phyloP scores from a whole-genome alignment of 257 asterid genomes.

The Solanum pimpinellifolium region DNA sequence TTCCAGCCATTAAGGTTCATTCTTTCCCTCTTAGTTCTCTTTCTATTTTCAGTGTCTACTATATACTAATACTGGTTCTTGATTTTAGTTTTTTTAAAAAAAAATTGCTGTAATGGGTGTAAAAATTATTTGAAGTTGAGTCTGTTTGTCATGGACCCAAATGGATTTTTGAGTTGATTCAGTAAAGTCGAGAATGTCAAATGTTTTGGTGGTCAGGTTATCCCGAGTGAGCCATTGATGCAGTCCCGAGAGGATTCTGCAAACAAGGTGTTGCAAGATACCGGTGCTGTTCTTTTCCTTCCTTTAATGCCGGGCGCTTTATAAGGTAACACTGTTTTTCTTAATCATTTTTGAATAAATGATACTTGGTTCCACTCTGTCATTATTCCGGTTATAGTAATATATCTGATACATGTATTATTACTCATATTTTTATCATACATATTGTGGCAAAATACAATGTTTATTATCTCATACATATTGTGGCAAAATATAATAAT shows the following conservation, averaged over 20 bases:
- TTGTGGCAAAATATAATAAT: background rate
- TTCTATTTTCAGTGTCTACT: background rate
- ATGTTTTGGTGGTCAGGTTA: slow-evolving; percentile 72
- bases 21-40: background rate
- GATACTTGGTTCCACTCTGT: background rate
- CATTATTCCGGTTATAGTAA: background rate
- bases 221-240: slow-evolving; percentile 61
- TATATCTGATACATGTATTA: background rate
- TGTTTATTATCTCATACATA: background rate
- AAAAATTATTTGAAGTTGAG: background rate
- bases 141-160: background rate
- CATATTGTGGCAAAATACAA: background rate
- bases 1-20: background rate
- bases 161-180: background rate
- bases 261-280: slow-evolving; percentile 52
- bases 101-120: background rate
- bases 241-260: slow-evolving; percentile 77
- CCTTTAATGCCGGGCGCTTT: slow-evolving; percentile 64
- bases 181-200: slow-evolving; percentile 83
- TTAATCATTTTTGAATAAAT: background rate
- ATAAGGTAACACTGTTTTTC: slow-evolving; percentile 41
- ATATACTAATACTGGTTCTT: background rate
- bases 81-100: background rate
- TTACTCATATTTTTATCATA: background rate
- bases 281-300: slow-evolving; percentile 77